phyloP scores from a whole-genome alignment of 2,329 filamentous ascomycete species.

The Fusarium udum region DNA sequence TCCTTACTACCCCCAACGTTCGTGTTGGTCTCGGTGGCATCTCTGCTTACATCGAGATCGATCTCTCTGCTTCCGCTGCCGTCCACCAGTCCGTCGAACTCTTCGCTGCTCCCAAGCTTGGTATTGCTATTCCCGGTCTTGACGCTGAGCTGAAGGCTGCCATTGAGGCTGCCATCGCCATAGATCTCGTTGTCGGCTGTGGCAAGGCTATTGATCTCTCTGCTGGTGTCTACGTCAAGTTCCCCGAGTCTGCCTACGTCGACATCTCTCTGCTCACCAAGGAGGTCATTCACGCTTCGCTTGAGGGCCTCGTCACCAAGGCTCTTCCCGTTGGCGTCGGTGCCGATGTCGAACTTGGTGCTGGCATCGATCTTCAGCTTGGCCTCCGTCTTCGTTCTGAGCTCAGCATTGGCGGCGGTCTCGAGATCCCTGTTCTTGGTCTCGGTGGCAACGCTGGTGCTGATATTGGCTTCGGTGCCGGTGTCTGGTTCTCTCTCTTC shows the following conservation, averaged over 20 bases:
- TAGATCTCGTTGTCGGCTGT: conserved; percentile 62
- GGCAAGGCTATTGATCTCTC: conserved; percentile 60
- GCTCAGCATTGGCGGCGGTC: conserved; percentile 51
- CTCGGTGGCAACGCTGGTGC: conserved; percentile 49
- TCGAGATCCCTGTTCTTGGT: conserved; percentile 38
- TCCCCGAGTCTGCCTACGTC: conserved; percentile 56
- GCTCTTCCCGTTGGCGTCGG: conserved; percentile 41
- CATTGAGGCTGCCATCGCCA: conserved; percentile 58
- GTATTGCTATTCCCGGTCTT: conserved; percentile 54
- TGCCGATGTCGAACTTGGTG: conserved; percentile 47
- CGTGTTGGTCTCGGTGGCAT: conserved; percentile 59
- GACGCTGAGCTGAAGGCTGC: conserved; percentile 54
- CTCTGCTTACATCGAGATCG: conserved; percentile 62
- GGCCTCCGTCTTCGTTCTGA: conserved; percentile 61
- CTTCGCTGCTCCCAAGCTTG: conserved; percentile 51
- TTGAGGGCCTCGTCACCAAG: conserved; percentile 47
- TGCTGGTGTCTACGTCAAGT: conserved; percentile 57
- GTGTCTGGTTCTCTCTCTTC: conserved; percentile 62
- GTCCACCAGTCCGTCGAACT: conserved; percentile 62
- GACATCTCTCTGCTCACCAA: conserved; percentile 55
- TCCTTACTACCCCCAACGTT: conserved; percentile 53
- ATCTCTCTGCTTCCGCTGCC: conserved; percentile 55
- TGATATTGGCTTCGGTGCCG: conserved; percentile 51
- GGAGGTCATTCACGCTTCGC: conserved; percentile 51
- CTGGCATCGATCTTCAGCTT: conserved; percentile 57